phyloP scores from a whole-genome alignment of 2,329 filamentous ascomycete species.

The Aureobasidium sp. region DNA sequence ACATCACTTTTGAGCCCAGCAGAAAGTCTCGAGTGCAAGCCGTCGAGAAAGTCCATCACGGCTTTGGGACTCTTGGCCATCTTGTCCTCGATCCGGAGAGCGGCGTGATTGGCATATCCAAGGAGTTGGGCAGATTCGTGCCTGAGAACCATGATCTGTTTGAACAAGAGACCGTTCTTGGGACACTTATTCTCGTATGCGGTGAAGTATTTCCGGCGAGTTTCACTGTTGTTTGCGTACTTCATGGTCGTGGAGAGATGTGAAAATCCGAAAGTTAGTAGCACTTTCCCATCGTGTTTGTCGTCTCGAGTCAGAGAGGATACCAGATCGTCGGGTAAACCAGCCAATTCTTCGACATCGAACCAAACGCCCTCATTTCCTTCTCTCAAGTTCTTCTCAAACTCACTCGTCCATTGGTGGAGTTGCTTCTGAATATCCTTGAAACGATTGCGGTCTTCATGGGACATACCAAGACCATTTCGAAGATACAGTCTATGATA shows the following conservation, averaged over 20 bases:
- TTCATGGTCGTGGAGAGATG: constrained; percentile 71
- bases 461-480: constrained; percentile 65
- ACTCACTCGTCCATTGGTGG: constrained; percentile 63
- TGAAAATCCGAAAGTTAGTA: constrained; percentile 74
- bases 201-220: constrained; percentile 60
- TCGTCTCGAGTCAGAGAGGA: constrained; percentile 61
- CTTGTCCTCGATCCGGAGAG: constrained; percentile 70
- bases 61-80: constrained; percentile 72
- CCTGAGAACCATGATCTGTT: constrained; percentile 63
- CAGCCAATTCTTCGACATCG: constrained; percentile 61
- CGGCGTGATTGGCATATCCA: constrained; percentile 70
- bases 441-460: constrained; percentile 65
- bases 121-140: constrained; percentile 71
- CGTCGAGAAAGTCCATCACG: constrained; percentile 63
- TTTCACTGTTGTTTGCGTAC: constrained; percentile 63
- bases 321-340: constrained; percentile 63
- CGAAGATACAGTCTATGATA: constrained; percentile 68
- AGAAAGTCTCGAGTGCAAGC: constrained; percentile 37
- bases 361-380: constrained; percentile 75
- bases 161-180: constrained; percentile 63
- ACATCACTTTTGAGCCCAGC: not conserved
- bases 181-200: constrained; percentile 76
- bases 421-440: constrained; percentile 79
- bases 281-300: constrained; percentile 58
- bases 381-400: constrained; percentile 74